Evolutionary conservation across 108 stramenopile genomes (phyloP), one percentile per base, ranked within the genome.

Genomic region (Cyclotella atomus): DNA sequence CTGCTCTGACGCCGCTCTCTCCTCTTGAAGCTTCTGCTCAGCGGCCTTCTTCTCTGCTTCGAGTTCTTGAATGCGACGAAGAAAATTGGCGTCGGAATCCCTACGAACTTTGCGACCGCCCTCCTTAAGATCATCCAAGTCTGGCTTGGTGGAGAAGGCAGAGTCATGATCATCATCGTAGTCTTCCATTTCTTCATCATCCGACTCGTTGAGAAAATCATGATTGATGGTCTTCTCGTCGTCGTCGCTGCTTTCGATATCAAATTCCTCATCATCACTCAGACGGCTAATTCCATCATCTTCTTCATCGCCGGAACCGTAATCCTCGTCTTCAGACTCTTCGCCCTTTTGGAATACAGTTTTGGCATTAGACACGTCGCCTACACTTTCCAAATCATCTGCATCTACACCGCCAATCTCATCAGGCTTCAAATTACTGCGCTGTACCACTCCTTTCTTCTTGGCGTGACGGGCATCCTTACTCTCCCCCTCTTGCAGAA

Each of bases 381-480:
- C 54, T 6, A 55, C 27, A 55, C 54, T 55, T 3, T 6, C 54
- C 5, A 55, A 3, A 17, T 55, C 54, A 28, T 55, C 54, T 5
- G 25, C 21, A 55, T 55, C 54, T 9, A 55, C 17, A 28, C 54
- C 54, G 28, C 54, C 54, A 28, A 55, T 28, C 5, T 55, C 54
- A 4, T 28, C 27, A 3, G 54, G 54, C 54, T 4, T 15, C 25
- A 55, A 5, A 16, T 55, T 28, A 25, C 54, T 16, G 8, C 25
- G 24, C 4, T 6, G 5, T 5, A 55, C 28, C 12, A 6, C 25
- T 15, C 5, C 25, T 17, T 55, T 55, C 54, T 55, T 6, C 4
- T 6, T 55, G 4, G 3, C 16, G 6, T 27, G 25, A 29, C 54
- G 5, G 2, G 21, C 3, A 2, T 5, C 25, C 21, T 27, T 28